These are phyloP conservation scores for Casuarina equisetifolia DNA, from an alignment of 306 rosid species.

Conservation along the genomic window DNA sequence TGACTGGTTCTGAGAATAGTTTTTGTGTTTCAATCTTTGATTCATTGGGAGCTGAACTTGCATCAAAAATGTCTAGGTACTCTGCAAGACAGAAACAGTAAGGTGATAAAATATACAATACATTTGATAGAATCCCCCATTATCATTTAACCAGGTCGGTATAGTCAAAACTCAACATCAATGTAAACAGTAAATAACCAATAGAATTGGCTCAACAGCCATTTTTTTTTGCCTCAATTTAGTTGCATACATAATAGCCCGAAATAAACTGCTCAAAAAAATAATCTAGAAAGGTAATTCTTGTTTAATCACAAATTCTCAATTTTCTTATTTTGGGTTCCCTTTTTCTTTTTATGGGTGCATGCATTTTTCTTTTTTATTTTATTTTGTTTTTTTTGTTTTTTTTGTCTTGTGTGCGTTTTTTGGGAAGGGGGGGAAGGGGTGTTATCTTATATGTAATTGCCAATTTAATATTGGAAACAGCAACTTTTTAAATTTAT, in stretches of 20 bases:
- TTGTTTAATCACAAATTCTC: not conserved
- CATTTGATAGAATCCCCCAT: conserved; percentile 8
- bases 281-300: too few relatives aligned
- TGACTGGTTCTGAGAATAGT: conserved; percentile 73
- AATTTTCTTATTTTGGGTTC: too few relatives aligned
- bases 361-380: too few relatives aligned
- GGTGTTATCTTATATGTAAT: too few relatives aligned
- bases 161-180: conserved; percentile 1
- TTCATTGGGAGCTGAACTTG: conserved; percentile 73
- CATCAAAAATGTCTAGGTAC: conserved; percentile 78
- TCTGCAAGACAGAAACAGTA: conserved; percentile 53
- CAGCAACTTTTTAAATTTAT: not conserved
- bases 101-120: conserved; percentile 24
- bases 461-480: too few relatives aligned
- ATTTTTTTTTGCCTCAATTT: not conserved
- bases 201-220: not conserved
- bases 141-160: not conserved
- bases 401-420: too few relatives aligned
- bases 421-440: too few relatives aligned
- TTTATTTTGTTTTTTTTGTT: too few relatives aligned
- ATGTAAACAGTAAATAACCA: not conserved
- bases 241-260: not conserved
- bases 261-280: not conserved
- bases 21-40: conserved; percentile 71
- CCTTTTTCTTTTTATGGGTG: too few relatives aligned